Evolutionary conservation across 2,329 filamentous ascomycete genomes (phyloP).

Genomic region (Neonectria faginata): DNA sequence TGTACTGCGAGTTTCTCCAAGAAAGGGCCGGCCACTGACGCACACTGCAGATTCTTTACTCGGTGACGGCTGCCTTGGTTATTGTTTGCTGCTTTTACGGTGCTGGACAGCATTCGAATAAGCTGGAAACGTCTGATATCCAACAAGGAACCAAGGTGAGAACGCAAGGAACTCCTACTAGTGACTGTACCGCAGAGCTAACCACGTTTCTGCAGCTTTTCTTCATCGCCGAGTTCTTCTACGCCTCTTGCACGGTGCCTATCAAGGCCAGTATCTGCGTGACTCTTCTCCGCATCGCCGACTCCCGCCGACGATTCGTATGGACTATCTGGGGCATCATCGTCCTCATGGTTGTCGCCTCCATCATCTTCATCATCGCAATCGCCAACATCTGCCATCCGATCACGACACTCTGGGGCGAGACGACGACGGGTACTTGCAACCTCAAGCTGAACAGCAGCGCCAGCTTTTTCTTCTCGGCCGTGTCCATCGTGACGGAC

Average conservation of each 20-base stretch:
- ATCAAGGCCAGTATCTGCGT: slow-evolving; percentile 47
- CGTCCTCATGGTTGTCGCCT: slow-evolving; percentile 21
- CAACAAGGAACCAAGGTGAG: slow-evolving; percentile 38
- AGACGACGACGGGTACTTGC: slow-evolving; percentile 32
- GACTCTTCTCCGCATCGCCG: slow-evolving; percentile 45
- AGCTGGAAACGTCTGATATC: slow-evolving; percentile 8
- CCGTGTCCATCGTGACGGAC: slow-evolving; percentile 44
- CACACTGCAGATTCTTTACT: slow-evolving; percentile 27
- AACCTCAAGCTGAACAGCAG: slow-evolving; percentile 33
- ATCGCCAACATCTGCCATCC: slow-evolving; percentile 43
- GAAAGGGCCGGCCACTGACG: neutral
- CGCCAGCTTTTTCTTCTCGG: slow-evolving; percentile 44
- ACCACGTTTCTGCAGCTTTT: slow-evolving; percentile 28
- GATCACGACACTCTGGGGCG: slow-evolving; percentile 42
- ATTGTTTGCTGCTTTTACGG: slow-evolving; percentile 37
- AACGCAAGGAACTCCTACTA: neutral
- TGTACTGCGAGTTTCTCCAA: neutral
- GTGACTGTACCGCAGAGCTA: neutral
- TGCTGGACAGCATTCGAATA: slow-evolving; percentile 27
- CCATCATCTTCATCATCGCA: slow-evolving; percentile 38
- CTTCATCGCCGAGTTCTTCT: slow-evolving; percentile 40
- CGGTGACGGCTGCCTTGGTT: slow-evolving; percentile 31
- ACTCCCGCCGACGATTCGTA: slow-evolving; percentile 29
- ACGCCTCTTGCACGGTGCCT: slow-evolving; percentile 36
- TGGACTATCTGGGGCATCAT: slow-evolving; percentile 35